Evolutionary conservation across 75 land plant species (phyloP).

Genomic region (Adiantum capillusveneris): DNA sequence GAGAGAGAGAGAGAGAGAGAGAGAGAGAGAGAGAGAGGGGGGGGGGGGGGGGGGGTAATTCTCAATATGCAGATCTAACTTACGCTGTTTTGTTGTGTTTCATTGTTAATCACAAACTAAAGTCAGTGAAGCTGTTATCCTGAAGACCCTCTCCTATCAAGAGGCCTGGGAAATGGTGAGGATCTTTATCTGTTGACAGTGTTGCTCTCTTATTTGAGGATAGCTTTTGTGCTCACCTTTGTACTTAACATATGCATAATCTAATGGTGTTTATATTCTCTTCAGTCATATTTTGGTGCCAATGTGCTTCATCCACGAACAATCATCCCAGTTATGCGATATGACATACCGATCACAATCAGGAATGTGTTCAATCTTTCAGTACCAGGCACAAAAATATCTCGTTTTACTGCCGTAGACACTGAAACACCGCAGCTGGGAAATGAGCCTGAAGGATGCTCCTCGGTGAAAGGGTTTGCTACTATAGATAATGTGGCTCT

Average conservation of each 20-base stretch:
- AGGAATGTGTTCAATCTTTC: conserved; percentile 86
- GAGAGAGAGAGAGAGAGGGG: too few relatives aligned
- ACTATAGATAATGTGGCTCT: conserved; percentile 91
- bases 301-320: conserved; percentile 96
- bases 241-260: not conserved
- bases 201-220: not conserved
- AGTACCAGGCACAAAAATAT: conserved; percentile 87
- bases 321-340: conserved; percentile 89
- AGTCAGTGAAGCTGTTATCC: conserved; percentile 91
- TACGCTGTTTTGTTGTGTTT: not conserved
- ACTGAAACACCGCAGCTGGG: conserved; percentile 25
- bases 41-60: too few relatives aligned
- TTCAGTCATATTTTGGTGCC: conserved; percentile 99
- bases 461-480: conserved; percentile 89
- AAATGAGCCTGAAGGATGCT: conserved; percentile 9
- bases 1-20: too few relatives aligned
- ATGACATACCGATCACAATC: conserved; percentile 83
- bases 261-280: not conserved
- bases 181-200: not conserved
- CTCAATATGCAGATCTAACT: conserved; percentile 4
- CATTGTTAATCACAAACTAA: conserved; percentile 23
- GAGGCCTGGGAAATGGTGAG: conserved; percentile 99
- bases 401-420: conserved; percentile 25
- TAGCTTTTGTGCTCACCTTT: not conserved
- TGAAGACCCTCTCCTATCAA: conserved; percentile 77